These are phyloP conservation scores for Hansfordia pulvinata DNA, from an alignment of 2,329 filamentous ascomycete genomes.

Conservation along the genomic window DNA sequence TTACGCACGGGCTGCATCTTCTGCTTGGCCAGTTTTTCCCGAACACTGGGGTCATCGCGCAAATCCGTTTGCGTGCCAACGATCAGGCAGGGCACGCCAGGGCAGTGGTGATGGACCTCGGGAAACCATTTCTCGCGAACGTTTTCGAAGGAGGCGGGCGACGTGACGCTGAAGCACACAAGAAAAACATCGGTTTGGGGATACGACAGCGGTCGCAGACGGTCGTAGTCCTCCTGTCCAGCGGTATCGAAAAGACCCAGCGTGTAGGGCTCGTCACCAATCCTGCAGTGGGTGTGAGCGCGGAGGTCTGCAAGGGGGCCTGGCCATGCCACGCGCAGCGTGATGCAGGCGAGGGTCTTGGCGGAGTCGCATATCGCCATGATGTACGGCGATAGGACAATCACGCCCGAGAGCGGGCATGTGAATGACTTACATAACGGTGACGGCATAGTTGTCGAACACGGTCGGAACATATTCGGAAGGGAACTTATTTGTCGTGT, in stretches of 20 bases:
- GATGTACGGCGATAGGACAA: background rate
- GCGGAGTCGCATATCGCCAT: background rate
- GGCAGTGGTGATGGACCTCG: conserved; percentile 96
- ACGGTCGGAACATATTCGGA: conserved; percentile 99
- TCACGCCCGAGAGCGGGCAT: conserved; percentile 1
- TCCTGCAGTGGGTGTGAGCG: conserved; percentile 49
- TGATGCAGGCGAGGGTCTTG: conserved; percentile 3
- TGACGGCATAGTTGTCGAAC: conserved; percentile 99
- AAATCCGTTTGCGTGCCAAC: conserved; percentile 97
- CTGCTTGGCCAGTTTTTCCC: conserved; percentile 86
- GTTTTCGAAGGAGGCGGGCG: conserved; percentile 96
- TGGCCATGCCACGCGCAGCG: no score
- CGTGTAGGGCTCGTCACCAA: conserved; percentile 96
- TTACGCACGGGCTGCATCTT: conserved; percentile 89
- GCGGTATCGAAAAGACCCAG: conserved; percentile 96
- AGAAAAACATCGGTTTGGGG: conserved; percentile 98
- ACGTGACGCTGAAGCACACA: conserved; percentile 97
- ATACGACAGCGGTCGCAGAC: conserved; percentile 89
- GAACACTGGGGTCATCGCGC: conserved; percentile 73
- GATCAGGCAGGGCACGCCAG: conserved; percentile 92
- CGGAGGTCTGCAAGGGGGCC: no score
- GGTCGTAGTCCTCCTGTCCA: conserved; percentile 98
- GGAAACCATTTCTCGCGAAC: conserved; percentile 98
- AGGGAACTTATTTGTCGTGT: conserved; percentile 99
- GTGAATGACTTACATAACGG: conserved; percentile 74